Evolutionary conservation across 495 filamentous ascomycete genomes (phyloP).

Genomic region (Lindgomyces ingoldianus): DNA sequence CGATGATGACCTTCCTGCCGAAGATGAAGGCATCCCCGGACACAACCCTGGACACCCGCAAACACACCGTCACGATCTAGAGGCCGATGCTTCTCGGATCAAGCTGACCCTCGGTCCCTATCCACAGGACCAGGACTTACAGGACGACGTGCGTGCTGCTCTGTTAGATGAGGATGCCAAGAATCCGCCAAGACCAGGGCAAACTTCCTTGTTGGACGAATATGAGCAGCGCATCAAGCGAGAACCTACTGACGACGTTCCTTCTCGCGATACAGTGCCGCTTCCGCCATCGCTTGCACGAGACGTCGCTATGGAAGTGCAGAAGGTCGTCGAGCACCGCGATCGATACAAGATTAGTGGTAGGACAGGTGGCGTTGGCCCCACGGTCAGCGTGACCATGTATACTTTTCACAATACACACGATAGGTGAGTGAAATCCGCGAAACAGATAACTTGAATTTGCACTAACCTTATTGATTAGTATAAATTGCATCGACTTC

Average conservation of each 20-base stretch:
- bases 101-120: slow-evolving; percentile 74
- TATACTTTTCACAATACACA: slow-evolving; percentile 97
- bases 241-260: slow-evolving; percentile 83
- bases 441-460: neutral
- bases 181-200: slow-evolving; percentile 65
- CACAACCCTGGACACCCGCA: slow-evolving; percentile 84
- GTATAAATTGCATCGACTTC: slow-evolving; percentile 88
- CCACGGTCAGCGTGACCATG: slow-evolving; percentile 85
- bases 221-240: slow-evolving; percentile 85
- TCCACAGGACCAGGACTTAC: slow-evolving; percentile 74
- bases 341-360: slow-evolving; percentile 83
- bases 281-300: slow-evolving; percentile 80
- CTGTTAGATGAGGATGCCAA: slow-evolving; percentile 75
- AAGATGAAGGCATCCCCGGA: slow-evolving; percentile 92
- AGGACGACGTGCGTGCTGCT: slow-evolving; percentile 78
- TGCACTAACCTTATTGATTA: slow-evolving; percentile 42
- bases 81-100: slow-evolving; percentile 46
- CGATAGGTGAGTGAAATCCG: slow-evolving; percentile 64
- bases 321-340: slow-evolving; percentile 89
- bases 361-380: slow-evolving; percentile 75
- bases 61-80: slow-evolving; percentile 64
- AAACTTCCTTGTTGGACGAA: slow-evolving; percentile 68
- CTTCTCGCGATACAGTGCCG: slow-evolving; percentile 73
- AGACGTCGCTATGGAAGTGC: slow-evolving; percentile 90
- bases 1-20: slow-evolving; percentile 68